phyloP scores from a whole-genome alignment of 2,329 filamentous ascomycete genomes.

The Verticillium klebahnii region DNA sequence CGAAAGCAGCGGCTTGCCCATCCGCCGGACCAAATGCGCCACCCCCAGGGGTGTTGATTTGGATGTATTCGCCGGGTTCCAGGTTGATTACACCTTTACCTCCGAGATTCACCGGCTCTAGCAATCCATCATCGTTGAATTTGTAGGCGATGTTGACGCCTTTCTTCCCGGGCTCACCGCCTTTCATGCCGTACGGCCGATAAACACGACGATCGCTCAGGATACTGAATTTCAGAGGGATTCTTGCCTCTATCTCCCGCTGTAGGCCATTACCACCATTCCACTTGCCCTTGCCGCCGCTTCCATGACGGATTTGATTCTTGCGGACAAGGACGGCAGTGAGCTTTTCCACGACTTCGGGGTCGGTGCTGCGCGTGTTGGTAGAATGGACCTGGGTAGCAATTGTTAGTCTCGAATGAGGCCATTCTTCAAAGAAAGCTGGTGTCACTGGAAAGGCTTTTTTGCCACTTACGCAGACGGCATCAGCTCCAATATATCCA shows the following conservation, averaged over 20 bases:
- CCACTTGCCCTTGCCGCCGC: slow-evolving; percentile 23
- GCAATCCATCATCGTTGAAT: slow-evolving; percentile 18
- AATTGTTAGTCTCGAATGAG: not conserved
- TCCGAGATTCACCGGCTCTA: slow-evolving; percentile 25
- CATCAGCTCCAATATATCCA: slow-evolving; percentile 21
- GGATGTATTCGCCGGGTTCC: slow-evolving; percentile 25
- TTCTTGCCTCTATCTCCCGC: slow-evolving; percentile 28
- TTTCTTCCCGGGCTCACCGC: slow-evolving; percentile 19
- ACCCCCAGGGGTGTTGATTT: slow-evolving; percentile 29
- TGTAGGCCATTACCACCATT: slow-evolving; percentile 27
- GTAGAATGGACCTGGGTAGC: slow-evolving; percentile 19
- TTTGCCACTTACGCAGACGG: slow-evolving; percentile 16
- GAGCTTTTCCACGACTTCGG: slow-evolving; percentile 28
- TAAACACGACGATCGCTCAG: slow-evolving; percentile 29
- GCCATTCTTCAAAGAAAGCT: too few relatives aligned
- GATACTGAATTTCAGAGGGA: slow-evolving; percentile 26
- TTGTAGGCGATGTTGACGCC: slow-evolving; percentile 23
- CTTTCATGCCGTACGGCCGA: slow-evolving; percentile 27
- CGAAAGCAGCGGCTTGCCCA: not conserved
- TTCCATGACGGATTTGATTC: slow-evolving; percentile 22
- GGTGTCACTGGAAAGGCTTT: not conserved
- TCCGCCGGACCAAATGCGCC: slow-evolving; percentile 19
- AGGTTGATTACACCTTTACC: slow-evolving; percentile 25
- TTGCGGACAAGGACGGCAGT: slow-evolving; percentile 26
- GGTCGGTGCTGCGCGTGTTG: slow-evolving; percentile 26